Evolutionary conservation across 208 protist genomes (phyloP).

Genomic region (Wallacemonas collosoma): DNA sequence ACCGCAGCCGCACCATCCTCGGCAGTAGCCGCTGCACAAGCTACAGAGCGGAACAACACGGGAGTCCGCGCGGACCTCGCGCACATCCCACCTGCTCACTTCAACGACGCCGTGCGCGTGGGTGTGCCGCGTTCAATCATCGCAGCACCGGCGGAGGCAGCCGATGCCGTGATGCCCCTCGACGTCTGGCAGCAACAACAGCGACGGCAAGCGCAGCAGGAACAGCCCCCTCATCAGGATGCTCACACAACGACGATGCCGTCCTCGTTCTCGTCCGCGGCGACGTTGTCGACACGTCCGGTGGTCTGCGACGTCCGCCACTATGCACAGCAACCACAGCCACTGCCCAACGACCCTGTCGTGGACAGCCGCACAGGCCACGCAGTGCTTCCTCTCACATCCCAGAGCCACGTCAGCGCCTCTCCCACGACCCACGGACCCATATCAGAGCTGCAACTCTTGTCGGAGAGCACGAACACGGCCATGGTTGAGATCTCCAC

Average conservation of each 20-base stretch:
- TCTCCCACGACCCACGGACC: too few species aligned
- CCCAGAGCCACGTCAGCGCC: too few species aligned
- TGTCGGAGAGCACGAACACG: constrained; percentile 4
- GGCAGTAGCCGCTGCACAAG: too few species aligned
- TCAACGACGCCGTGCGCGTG: constrained; percentile 19
- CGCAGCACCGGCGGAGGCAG: neutral
- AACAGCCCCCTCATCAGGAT: constrained; percentile 5
- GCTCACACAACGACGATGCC: constrained; percentile 18
- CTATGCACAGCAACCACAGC: neutral
- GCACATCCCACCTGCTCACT: neutral
- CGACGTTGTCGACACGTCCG: neutral
- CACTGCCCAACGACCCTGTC: constrained; percentile 20
- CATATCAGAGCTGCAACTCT: neutral
- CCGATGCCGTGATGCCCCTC: constrained; percentile 1
- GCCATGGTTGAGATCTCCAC: constrained; percentile 6
- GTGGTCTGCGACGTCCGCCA: constrained; percentile 6
- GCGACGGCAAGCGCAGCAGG: constrained; percentile 25
- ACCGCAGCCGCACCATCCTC: too few species aligned
- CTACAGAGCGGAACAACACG: neutral
- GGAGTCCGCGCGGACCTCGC: neutral
- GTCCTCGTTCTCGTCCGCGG: neutral
- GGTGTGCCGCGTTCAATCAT: neutral
- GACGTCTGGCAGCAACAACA: constrained; percentile 19
- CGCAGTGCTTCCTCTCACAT: too few species aligned
- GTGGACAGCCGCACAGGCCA: constrained; percentile 24